Base-by-base conservation (phyloP, 345 rosid genomes). In the Hirschfeldia incana region DNA sequence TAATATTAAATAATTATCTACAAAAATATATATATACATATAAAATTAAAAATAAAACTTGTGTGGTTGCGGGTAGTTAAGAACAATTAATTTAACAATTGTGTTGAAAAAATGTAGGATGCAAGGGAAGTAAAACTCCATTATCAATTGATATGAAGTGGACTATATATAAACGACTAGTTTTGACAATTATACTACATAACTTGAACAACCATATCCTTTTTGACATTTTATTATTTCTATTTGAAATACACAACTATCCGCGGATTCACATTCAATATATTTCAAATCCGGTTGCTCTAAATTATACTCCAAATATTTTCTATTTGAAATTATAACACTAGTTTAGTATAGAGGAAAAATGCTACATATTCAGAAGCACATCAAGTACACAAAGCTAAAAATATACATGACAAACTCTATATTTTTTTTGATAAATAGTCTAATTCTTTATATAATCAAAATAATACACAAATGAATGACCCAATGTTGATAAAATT, bases 71-170 rank as follows among this genome's bases (percentile, higher is more conserved):
- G 21, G 21, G 21, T 21, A 21, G 21, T 29, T 33, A 72, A 51
- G 8, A 28, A 60, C 13, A 59, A 2, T 72, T 30, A 5, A 64
- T 75, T 17, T 51, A 69, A 53, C 15, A 69, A 69, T 53, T 69
- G 59, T 30, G 79, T 44, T 73, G 60, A 51, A 77, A 78, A 82
- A 70, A 10, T 9, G 33, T 59, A 59, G n/a, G 32, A 46, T 74
- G 61, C 15, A 27, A 39, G 69, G 78, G 32, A 83, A 81, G 84
- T 83, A 81, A 82, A 69, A 64, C 78, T 78, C 84, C 85, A 83
- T 79, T 79, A 78, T 76, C 32, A 64, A 69, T 55, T 69, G 72
- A 75, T 74, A 37, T 80, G 39, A 64, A 80, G 72, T 69, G 53
- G 72, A 80, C 83, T 80, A 69, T 21, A 29, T 53, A 29, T 68